Conservation (phyloP, 129 eudicot species). For the Erigeron canadensis region DNA sequence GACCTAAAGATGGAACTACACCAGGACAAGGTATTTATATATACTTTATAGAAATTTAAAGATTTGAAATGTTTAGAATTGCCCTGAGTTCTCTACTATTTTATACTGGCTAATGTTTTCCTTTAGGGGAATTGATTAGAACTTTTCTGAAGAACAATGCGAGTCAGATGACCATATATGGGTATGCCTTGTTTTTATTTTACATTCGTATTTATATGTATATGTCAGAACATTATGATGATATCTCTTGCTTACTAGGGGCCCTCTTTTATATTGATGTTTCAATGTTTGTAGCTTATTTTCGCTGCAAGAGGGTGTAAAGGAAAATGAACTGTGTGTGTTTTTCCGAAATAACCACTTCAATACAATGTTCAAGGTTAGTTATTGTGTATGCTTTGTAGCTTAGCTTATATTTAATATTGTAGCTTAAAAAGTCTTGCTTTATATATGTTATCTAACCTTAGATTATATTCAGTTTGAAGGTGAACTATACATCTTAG, state of each 20-base stretch:
- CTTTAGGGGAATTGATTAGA: slow-evolving; percentile 63
- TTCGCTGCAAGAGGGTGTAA: slow-evolving; percentile 63
- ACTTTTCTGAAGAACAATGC: slow-evolving; percentile 79
- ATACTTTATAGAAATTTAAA: slow-evolving; percentile 4
- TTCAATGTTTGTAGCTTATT: slow-evolving; percentile 57
- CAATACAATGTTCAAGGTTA: slow-evolving; percentile 95
- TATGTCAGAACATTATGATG: slow-evolving; percentile 4
- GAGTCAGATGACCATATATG: slow-evolving; percentile 78
- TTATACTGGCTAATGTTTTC: slow-evolving; percentile 26
- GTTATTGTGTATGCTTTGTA: slow-evolving; percentile 25
- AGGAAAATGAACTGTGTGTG: slow-evolving; percentile 84
- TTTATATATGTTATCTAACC: slow-evolving; percentile 24
- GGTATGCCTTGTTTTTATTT: slow-evolving; percentile 47
- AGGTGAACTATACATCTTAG: slow-evolving; percentile 71
- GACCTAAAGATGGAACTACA: slow-evolving; percentile 43
- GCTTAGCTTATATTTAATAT: background rate
- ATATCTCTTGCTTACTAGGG: slow-evolving; percentile 22
- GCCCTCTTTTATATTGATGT: slow-evolving; percentile 22
- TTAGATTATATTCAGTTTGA: slow-evolving; percentile 54
- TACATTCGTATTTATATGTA: slow-evolving; percentile 1
- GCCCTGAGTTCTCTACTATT: slow-evolving; percentile 14
- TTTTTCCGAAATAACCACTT: slow-evolving; percentile 95
- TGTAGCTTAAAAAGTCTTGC: slow-evolving; percentile 1
- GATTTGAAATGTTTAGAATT: slow-evolving; percentile 2
- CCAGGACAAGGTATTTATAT: slow-evolving; percentile 49